Evolutionary conservation across 352 stramenopile species (phyloP), one percentile per base, ranked within the genome.

Genomic region (Phytopythium vexans): DNA sequence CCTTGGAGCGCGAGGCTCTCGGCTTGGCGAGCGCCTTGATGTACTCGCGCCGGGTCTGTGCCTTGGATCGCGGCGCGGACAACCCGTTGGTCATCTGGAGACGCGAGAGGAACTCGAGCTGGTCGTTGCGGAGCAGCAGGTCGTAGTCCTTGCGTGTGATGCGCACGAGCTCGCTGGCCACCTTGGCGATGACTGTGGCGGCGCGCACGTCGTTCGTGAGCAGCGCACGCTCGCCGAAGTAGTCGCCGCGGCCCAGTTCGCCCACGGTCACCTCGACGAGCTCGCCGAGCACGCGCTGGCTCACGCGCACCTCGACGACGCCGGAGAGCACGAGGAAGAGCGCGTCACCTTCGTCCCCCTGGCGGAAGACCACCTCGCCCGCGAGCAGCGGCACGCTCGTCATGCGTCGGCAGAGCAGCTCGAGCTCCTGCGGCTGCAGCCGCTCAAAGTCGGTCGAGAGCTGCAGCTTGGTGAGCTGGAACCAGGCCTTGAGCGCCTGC

Each of bases 381-480:
- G 78, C 58, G 37, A 74, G 70, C 42, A 76, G 83, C 3, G 64
- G 49, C 21, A 77, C 60, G 39, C 79, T 61, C 3, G 55, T 67
- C 76, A 88, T 86, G 41, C 74, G 76, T 0, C 77, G 73, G 46
- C 77, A 91, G 0, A 91, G 60, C 46, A 84, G 37, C 32, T 84
- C 79, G 0, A 91, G 68, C 48, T 91, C 77, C 0, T 71, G 65
- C 0, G 75, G 69, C 46, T 87, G 72, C 32, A 91, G 35, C 0
- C 64, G 65, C 47, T 88, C 74, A 46, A 91, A 88, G 56, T 91
- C 74, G 0, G 73, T 89, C 49, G 76, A 71, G 56, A 87, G 82
- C 63, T 89, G 86, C 54, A 89, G 72, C 34, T 89, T 89, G 1
- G 76, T 89, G 32, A 80, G 76, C 56, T 84, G 77, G 54, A 91